A percentile compares a stretch with the other conserved stretches of the same genome.
Conservation (phyloP, 306 rosid genomes). For the Mimosa pudica region DNA sequence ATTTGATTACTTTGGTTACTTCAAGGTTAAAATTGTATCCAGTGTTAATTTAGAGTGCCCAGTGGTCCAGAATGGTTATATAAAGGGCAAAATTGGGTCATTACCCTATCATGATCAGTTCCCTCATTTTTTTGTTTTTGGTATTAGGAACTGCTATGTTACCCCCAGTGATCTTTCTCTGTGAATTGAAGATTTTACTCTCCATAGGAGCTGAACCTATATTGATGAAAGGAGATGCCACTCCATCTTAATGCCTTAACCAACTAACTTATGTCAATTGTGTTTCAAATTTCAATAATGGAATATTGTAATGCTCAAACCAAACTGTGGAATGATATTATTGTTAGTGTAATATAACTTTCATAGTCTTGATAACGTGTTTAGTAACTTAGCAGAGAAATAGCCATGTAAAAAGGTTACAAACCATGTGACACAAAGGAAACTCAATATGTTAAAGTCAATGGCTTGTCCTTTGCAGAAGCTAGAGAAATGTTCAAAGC, state of each 20-base stretch:
- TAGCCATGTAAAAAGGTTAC: not conserved
- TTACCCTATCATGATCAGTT: not conserved
- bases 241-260: not conserved
- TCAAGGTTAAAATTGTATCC: no score
- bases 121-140: not conserved
- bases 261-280: not conserved
- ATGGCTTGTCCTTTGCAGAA: not conserved
- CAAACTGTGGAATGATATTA: constrained; percentile 11
- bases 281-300: not conserved
- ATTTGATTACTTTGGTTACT: no score
- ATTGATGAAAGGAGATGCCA: not conserved
- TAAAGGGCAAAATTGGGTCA: no score
- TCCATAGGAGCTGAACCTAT: not conserved
- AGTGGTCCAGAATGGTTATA: no score
- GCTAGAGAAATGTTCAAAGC: not conserved
- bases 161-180: not conserved
- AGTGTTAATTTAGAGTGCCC: no score
- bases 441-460: not conserved
- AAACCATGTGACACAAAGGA: not conserved
- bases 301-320: constrained; percentile 5
- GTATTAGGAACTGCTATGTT: not conserved
- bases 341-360: not conserved
- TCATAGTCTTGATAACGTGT: constrained; percentile 3
- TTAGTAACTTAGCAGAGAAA: not conserved
- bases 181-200: not conserved